Percentiles rank a stretch among this genome's conserved stretches.
Conservation (phyloP, 371 early-diverging fungal genomes). For the Coemansia linderi region DNA sequence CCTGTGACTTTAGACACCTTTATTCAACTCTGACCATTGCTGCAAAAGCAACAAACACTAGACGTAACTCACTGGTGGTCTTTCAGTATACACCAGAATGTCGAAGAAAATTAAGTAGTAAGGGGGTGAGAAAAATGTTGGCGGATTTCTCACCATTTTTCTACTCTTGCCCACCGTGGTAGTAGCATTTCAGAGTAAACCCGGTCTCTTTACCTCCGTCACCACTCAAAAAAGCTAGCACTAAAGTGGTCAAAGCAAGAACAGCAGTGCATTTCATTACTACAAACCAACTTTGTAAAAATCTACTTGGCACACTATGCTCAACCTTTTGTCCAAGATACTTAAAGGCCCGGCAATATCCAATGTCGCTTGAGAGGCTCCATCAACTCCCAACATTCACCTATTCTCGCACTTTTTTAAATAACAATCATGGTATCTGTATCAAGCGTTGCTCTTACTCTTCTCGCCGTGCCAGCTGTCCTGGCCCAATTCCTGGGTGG, state of each 20-base stretch:
- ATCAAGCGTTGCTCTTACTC: constrained; percentile 17
- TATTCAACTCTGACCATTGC: background rate
- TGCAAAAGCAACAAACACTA: background rate
- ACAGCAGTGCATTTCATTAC: background rate
- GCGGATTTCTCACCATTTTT: background rate
- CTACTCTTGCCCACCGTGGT: background rate
- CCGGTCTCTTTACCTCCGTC: background rate
- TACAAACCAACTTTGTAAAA: background rate
- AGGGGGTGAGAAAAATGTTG: background rate
- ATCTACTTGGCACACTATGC: background rate
- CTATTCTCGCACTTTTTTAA: background rate
- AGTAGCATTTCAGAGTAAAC: background rate
- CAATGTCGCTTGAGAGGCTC: background rate
- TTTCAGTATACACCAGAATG: constrained; percentile 3
- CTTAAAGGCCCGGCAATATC: constrained; percentile 2
- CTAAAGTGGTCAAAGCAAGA: background rate
- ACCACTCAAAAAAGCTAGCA: background rate
- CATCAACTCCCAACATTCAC: background rate
- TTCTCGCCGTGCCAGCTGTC: constrained; percentile 21
- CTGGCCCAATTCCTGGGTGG: constrained; percentile 35
- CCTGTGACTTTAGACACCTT: background rate
- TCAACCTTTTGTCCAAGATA: background rate
- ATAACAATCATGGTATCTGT: constrained; percentile 31
- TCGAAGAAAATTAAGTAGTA: background rate
- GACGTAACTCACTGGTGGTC: background rate